phyloP scores from a whole-genome alignment of 345 rosid species.

The Anacardium occidentale region DNA sequence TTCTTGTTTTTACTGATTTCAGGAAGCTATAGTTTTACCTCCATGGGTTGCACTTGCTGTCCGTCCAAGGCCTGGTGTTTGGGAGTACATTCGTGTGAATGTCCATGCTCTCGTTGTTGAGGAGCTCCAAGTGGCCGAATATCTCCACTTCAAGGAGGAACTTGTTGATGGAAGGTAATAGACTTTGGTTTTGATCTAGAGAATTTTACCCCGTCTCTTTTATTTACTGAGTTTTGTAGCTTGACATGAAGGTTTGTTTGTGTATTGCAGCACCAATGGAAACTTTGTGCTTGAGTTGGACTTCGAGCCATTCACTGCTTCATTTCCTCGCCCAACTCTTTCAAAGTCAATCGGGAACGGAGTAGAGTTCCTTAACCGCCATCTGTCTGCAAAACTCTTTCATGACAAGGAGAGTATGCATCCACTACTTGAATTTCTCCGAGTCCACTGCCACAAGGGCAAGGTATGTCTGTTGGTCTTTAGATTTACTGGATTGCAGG shows the following conservation, averaged over 20 bases:
- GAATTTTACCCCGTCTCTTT: not conserved
- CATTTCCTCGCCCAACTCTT: constrained; percentile 90
- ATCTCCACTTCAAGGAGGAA: constrained; percentile 90
- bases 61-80: constrained; percentile 95
- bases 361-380: constrained; percentile 96
- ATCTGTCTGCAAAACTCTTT: constrained; percentile 89
- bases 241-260: constrained; percentile 4
- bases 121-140: constrained; percentile 75
- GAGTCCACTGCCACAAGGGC: constrained; percentile 74
- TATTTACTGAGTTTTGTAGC: not conserved
- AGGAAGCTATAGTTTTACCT: constrained; percentile 91
- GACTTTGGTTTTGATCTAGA: not conserved
- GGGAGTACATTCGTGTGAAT: constrained; percentile 85
- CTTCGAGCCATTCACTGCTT: constrained; percentile 88
- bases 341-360: constrained; percentile 88
- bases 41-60: constrained; percentile 95
- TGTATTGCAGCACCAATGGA: constrained; percentile 56
- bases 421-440: constrained; percentile 85
- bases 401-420: constrained; percentile 96
- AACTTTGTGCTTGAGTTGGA: constrained; percentile 89
- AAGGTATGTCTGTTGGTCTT: constrained; percentile 36
- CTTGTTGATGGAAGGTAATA: constrained; percentile 70
- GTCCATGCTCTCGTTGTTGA: constrained; percentile 79
- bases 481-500: constrained; percentile 6
- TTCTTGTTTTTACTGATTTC: constrained; percentile 6